Evolutionary conservation across 352 stramenopile genomes (phyloP).

Genomic region (Proteromonas lacertae): DNA sequence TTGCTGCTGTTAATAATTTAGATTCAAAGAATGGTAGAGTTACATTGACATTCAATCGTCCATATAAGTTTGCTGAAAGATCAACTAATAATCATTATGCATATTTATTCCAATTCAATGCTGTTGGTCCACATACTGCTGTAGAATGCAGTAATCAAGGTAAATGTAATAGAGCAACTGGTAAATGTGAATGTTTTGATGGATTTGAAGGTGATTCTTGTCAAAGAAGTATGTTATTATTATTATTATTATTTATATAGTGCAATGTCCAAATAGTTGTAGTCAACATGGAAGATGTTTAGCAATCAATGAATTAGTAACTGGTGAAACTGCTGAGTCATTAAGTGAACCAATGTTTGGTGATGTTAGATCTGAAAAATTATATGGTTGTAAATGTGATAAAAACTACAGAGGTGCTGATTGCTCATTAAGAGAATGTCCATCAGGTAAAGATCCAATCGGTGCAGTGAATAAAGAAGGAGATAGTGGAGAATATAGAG

Average conservation of each 20-base stretch:
- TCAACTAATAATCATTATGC: too few species aligned
- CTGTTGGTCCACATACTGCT: constrained; percentile 11
- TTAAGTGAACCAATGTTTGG: constrained; percentile 5
- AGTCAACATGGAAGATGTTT: constrained; percentile 44
- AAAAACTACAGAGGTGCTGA: constrained; percentile 26
- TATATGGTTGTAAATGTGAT: constrained; percentile 40
- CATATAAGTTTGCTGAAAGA: too few species aligned
- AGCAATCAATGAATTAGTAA: constrained; percentile 5
- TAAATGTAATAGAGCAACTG: constrained; percentile 25
- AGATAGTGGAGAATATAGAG: too few species aligned
- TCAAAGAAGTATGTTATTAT: too few species aligned
- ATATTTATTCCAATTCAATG: too few species aligned
- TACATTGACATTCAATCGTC: too few species aligned
- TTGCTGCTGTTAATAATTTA: too few species aligned
- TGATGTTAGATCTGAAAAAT: constrained; percentile 11
- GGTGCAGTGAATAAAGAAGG: too few species aligned
- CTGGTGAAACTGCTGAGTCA: not conserved
- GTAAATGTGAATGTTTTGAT: constrained; percentile 32
- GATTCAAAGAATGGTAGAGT: too few species aligned
- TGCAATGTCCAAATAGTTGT: constrained; percentile 40
- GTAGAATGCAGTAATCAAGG: constrained; percentile 15
- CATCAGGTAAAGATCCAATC: constrained; percentile 36
- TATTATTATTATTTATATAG: too few species aligned
- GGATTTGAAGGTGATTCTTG: constrained; percentile 54
- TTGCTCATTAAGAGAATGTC: constrained; percentile 31